Base-by-base conservation (phyloP, 805 yeast species). In the Kazachstania viticola region DNA sequence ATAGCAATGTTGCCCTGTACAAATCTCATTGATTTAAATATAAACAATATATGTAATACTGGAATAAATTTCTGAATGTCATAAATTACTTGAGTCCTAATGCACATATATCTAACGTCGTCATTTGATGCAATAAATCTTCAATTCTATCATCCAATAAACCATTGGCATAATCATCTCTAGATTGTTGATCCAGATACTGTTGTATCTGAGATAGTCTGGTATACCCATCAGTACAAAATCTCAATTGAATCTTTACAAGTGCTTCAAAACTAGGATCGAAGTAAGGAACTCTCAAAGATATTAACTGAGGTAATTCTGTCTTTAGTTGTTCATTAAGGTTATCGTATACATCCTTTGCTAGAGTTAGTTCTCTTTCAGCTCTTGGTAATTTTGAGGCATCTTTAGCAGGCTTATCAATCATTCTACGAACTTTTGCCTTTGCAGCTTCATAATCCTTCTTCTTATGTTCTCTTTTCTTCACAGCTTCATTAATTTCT, bases 161-260 rank as follows among this genome's bases (percentile, higher is more conserved):
- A 7, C 91, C 93, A 43, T 79, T 79, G 3, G 87, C 81, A 45
- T 80, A 80, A 19, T 79, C 85, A 39, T 80, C 88, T 50, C 91
- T 65, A n/a, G 79, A 72, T 16, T 67, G 61, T 39, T 72, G 82
- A 40, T 78, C 85, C 43, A 80, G 58, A 41, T 76, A 76, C 51
- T 79, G 84, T 48, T 80, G 93, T 14, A 80, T 70, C 51, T 80
- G 88, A 0, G 88, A 85, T 38, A 80, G 58, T 48, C 87, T 63
- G 1, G 84, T 71, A 55, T 80, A 80, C 2, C 88, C 87, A 42
- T 80, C 91, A 6, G 88, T 80, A 58, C 88, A 79, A 55, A 80
- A 80, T 51, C 79, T 68, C 56, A 79, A 57, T 51, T 80, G 91
- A 44, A 80, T 79, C 52, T 80, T 80, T 13, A 80, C 84, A 49